A percentile compares a stretch with the other conserved stretches of the same genome.
phyloP scores from a whole-genome alignment of 805 yeast species.

The Saccharomycopsis selenospora region DNA sequence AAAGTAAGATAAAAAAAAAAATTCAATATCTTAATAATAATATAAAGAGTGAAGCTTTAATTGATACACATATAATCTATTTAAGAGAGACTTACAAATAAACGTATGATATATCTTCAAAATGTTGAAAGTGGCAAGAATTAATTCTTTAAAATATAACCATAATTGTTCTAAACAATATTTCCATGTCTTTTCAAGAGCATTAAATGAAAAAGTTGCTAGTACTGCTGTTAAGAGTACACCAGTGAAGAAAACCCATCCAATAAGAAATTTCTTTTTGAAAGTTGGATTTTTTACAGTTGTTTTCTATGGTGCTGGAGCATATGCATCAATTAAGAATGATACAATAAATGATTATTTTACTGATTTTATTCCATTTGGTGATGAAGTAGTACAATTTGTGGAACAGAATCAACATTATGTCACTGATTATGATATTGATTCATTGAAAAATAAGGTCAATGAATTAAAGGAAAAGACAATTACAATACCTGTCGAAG shows the following conservation, averaged over 20 bases:
- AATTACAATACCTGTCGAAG: slow-evolving; percentile 34
- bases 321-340: slow-evolving; percentile 47
- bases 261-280: slow-evolving; percentile 29
- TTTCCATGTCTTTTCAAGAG: slow-evolving; percentile 6
- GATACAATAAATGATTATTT: slow-evolving; percentile 57
- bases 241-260: slow-evolving; percentile 11
- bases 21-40: too few relatives aligned
- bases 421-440: slow-evolving; percentile 27
- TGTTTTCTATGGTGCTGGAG: slow-evolving; percentile 49
- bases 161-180: background rate
- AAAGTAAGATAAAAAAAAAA: too few relatives aligned
- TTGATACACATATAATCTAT: too few relatives aligned
- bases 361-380: slow-evolving; percentile 58
- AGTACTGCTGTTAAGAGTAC: background rate
- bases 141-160: background rate
- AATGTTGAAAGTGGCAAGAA: background rate
- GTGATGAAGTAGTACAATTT: slow-evolving; percentile 44
- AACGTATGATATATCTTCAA: too few relatives aligned
- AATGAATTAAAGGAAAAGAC: slow-evolving; percentile 33
- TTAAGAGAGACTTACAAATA: too few relatives aligned
- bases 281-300: slow-evolving; percentile 29
- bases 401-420: slow-evolving; percentile 33
- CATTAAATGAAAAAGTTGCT: background rate
- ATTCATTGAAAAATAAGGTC: slow-evolving; percentile 33
- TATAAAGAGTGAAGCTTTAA: too few relatives aligned